Percentiles rank a stretch among this genome's conserved stretches.
Evolutionary conservation across 768 basidiomycete species (phyloP).

Genomic region (Lentinula sp.): DNA sequence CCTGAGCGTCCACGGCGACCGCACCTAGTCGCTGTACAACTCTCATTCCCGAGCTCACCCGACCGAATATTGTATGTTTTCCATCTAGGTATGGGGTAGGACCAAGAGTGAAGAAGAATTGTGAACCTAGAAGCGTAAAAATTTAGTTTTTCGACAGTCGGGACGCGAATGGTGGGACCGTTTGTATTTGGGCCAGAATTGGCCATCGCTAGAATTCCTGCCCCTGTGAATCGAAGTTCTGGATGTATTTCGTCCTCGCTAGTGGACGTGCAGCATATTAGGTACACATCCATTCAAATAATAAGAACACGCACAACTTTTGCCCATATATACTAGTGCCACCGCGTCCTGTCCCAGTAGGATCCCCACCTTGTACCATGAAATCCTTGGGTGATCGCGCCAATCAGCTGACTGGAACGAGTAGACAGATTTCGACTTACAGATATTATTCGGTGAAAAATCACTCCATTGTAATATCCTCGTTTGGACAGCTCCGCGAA

Average conservation of each 20-base stretch:
- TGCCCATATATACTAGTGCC: slow-evolving; percentile 41
- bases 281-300: background rate
- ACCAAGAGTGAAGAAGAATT: slow-evolving; percentile 86
- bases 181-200: slow-evolving; percentile 96
- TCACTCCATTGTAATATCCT: slow-evolving; percentile 87
- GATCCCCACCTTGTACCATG: slow-evolving; percentile 96
- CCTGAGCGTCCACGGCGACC: slow-evolving; percentile 84
- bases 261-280: slow-evolving; percentile 1
- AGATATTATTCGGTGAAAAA: slow-evolving; percentile 90
- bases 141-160: slow-evolving; percentile 28
- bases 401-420: background rate
- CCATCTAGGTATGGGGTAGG: slow-evolving; percentile 82
- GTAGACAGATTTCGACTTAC: slow-evolving; percentile 32
- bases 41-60: slow-evolving; percentile 86
- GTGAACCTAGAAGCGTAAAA: slow-evolving; percentile 75
- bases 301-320: slow-evolving; percentile 60
- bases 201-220: slow-evolving; percentile 50
- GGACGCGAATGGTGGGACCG: slow-evolving; percentile 30
- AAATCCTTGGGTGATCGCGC: slow-evolving; percentile 40
- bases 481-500: slow-evolving; percentile 86
- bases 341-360: slow-evolving; percentile 52
- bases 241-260: slow-evolving; percentile 83
- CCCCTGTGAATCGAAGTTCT: slow-evolving; percentile 31
- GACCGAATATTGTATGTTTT: slow-evolving; percentile 87
- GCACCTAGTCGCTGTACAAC: slow-evolving; percentile 88